Base-by-base conservation (phyloP, 345 rosid genomes). In the Erucastrum elatum region DNA sequence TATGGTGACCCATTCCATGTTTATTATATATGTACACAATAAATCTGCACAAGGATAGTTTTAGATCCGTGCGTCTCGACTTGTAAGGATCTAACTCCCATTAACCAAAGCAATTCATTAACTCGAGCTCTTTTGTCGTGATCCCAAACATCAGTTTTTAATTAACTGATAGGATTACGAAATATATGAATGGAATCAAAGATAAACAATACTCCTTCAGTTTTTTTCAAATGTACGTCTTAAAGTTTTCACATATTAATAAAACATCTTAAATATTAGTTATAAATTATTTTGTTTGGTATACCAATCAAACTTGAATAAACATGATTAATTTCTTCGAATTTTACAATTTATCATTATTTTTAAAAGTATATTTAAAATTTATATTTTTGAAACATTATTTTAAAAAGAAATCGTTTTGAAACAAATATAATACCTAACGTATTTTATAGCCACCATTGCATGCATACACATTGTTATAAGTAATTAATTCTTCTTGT, bases 1-100 rank as follows among this genome's bases (percentile, higher is more conserved):
- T 62, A 68, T 76, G 60, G 79, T 76, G 74, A 60, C 63, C 63
- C 66, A 58, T 44, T 67, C 73, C 60, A 75, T 12, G 44, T 58
- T 75, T 75, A 58, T 2, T 2, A 29, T 61, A 21, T 53, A 72
- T 64, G 34, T 8, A 21, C 64, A 61, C n/a, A 34, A 13, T 34
- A 53, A 8, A 53, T 53, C 49, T 64, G 64, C 51, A 56, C 59
- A 56, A 39, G n/a, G 59, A 29, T 8, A 66, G 17, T 49, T 58
- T 61, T 60, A 68, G 80, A 76, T 76, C 74, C 60, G 37, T 70
- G 64, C 56, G 70, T 64, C 30, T 60, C 17, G 35, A 68, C 27
- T 60, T 39, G 17, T 30, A 60, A 17, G 33, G 64, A 77, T 60
- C 29, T 44, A 12, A 39, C 29, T 61, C 74, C 26, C 51, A 77